These are phyloP conservation scores for Nemania diffusa DNA, from an alignment of 2,329 filamentous ascomycete genomes.

Conservation along the genomic window DNA sequence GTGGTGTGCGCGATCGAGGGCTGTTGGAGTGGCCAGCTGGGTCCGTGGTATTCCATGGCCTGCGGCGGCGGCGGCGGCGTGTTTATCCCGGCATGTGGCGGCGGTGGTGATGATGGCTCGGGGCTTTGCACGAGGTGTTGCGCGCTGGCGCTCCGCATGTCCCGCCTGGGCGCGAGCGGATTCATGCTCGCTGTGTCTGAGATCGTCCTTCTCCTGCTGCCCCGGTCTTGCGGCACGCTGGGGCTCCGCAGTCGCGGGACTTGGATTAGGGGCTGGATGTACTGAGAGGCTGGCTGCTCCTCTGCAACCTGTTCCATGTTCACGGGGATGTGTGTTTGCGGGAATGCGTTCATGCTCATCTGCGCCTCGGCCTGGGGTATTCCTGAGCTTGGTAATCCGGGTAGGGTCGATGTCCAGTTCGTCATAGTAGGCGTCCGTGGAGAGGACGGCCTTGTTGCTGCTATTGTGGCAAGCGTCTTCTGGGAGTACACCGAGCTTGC, in stretches of 20 bases:
- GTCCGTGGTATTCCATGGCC: slow-evolving; percentile 17
- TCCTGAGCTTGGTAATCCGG: slow-evolving; percentile 8
- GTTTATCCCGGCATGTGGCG: too few species aligned
- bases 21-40: slow-evolving; percentile 28
- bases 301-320: slow-evolving; percentile 14
- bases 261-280: slow-evolving; percentile 26
- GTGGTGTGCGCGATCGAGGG: slow-evolving; percentile 23
- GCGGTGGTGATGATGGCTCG: slow-evolving; percentile 2
- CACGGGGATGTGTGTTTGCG: neutral
- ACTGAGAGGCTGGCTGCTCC: slow-evolving; percentile 14
- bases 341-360: neutral
- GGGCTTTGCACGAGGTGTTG: slow-evolving; percentile 1
- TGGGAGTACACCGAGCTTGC: slow-evolving; percentile 32
- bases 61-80: too few species aligned
- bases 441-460: slow-evolving; percentile 11
- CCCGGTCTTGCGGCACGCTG: slow-evolving; percentile 29
- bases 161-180: neutral
- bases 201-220: slow-evolving; percentile 22
- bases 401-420: slow-evolving; percentile 25
- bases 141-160: neutral
- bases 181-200: neutral
- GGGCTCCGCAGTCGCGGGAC: slow-evolving; percentile 35
- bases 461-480: slow-evolving; percentile 23
- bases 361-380: neutral
- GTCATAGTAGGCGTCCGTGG: slow-evolving; percentile 31